Evolutionary conservation across 2,329 filamentous ascomycete genomes (phyloP).

Genomic region (Hirsutella rhossiliensis): DNA sequence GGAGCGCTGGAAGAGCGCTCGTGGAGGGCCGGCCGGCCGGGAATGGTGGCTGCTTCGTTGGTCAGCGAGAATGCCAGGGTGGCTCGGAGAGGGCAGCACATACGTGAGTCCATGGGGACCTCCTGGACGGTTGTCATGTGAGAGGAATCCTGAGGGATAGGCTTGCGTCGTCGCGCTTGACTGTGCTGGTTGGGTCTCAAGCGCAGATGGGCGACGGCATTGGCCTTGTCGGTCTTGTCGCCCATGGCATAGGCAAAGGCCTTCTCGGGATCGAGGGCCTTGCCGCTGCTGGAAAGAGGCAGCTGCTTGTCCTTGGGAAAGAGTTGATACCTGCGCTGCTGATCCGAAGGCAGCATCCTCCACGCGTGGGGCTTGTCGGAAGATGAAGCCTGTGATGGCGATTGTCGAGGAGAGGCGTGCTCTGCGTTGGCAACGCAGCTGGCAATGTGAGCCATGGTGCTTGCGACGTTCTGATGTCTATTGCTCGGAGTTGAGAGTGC

Average conservation of each 20-base stretch:
- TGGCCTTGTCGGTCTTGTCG: conserved; percentile 28
- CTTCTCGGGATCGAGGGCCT: conserved; percentile 38
- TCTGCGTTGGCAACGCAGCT: conserved; percentile 42
- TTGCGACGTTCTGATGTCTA: background rate
- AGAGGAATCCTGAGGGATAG: conserved; percentile 51
- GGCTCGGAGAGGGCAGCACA: conserved; percentile 17
- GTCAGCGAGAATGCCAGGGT: conserved; percentile 1
- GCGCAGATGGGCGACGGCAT: conserved; percentile 26
- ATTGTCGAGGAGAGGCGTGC: conserved; percentile 21
- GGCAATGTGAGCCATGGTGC: conserved; percentile 49
- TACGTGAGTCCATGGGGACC: conserved; percentile 58
- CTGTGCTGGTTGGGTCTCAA: conserved; percentile 46
- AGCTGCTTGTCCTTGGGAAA: conserved; percentile 43
- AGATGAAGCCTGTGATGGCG: background rate
- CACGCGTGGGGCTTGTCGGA: conserved; percentile 40
- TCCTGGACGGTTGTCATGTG: conserved; percentile 61
- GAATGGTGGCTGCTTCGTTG: conserved; percentile 45
- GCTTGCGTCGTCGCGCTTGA: conserved; percentile 46
- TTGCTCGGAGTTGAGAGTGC: background rate
- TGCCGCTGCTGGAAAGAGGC: conserved; percentile 25
- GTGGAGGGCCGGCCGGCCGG: conserved; percentile 50
- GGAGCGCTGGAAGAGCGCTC: conserved; percentile 55
- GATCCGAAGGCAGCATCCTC: conserved; percentile 46
- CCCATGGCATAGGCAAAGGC: conserved; percentile 29
- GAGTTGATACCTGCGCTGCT: conserved; percentile 44